These are phyloP conservation scores for Chrysosporium keratinophilum DNA, from an alignment of 2,329 filamentous ascomycete species.

Conservation along the genomic window DNA sequence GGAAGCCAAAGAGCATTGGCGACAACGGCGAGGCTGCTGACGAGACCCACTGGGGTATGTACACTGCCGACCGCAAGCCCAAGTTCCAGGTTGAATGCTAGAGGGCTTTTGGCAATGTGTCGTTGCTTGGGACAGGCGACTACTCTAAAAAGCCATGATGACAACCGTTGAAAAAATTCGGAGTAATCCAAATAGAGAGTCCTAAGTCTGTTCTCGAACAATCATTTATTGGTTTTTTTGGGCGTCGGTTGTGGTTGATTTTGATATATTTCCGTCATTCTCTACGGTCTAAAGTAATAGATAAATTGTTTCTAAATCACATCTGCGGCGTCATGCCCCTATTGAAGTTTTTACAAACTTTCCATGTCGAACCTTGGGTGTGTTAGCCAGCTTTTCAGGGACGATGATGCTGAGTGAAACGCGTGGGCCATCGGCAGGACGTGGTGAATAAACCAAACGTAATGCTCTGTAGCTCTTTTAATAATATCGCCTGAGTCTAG, in stretches of 20 bases:
- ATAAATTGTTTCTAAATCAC: no score
- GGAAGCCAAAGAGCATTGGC: constrained; percentile 56
- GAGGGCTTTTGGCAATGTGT: neutral
- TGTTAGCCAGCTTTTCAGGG: no score
- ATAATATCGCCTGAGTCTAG: neutral
- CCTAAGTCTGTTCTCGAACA: no score
- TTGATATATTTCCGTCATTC: no score
- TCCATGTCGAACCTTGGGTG: no score
- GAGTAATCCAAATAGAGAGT: neutral
- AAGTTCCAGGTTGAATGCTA: constrained; percentile 47
- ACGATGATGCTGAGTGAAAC: no score
- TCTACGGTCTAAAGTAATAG: no score
- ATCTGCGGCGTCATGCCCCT: no score
- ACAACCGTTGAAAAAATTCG: neutral
- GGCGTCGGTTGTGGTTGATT: no score
- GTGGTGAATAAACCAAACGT: neutral
- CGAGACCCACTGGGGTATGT: constrained; percentile 61
- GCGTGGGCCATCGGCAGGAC: neutral
- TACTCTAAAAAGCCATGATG: neutral
- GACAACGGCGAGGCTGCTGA: constrained; percentile 52
- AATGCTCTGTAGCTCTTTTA: neutral
- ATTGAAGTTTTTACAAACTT: no score
- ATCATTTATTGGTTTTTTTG: no score
- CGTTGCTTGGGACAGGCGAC: neutral
- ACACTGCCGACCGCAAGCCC: constrained; percentile 47